Evolutionary conservation across 768 basidiomycete species (phyloP).

Genomic region (Leucocoprinus birnbaumii): DNA sequence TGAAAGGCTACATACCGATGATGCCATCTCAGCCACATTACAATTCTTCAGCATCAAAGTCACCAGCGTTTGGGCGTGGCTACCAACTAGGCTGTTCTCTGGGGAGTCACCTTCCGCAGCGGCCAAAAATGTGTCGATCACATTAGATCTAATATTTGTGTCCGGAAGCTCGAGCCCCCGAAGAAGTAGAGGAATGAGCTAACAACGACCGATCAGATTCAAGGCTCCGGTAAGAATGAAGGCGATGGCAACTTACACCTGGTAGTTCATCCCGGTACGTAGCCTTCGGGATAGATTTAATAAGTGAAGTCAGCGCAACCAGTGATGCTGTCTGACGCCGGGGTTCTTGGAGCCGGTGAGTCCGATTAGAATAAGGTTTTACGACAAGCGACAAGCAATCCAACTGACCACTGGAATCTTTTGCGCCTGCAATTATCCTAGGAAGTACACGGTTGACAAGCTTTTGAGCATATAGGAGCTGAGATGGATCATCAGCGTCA

Average conservation of each 20-base stretch:
- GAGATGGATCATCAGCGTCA: no score
- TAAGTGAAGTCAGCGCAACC: slow-evolving; percentile 78
- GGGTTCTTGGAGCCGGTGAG: slow-evolving; percentile 36
- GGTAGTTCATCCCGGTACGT: slow-evolving; percentile 71
- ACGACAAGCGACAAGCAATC: not conserved
- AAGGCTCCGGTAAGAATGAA: not conserved
- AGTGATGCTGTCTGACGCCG: slow-evolving; percentile 66
- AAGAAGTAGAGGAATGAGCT: slow-evolving; percentile 89
- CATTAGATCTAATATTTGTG: slow-evolving; percentile 67
- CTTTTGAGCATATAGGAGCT: slow-evolving; percentile 77
- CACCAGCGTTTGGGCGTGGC: slow-evolving; percentile 72
- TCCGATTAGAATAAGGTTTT: not conserved
- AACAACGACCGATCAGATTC: not conserved
- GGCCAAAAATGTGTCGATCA: slow-evolving; percentile 75
- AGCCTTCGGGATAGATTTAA: slow-evolving; percentile 76
- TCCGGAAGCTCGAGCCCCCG: slow-evolving; percentile 81
- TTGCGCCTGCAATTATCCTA: slow-evolving; percentile 66
- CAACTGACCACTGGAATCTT: slow-evolving; percentile 47
- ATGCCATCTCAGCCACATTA: slow-evolving; percentile 45
- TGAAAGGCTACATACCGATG: slow-evolving; percentile 39
- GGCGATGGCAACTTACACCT: slow-evolving; percentile 33
- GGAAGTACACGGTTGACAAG: slow-evolving; percentile 74
- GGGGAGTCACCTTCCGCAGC: slow-evolving; percentile 60
- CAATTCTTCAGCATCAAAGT: slow-evolving; percentile 68
- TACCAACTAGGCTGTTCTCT: slow-evolving; percentile 49